Evolutionary conservation across 371 early-diverging fungal species (phyloP).

Genomic region (Mucor ambiguus): DNA sequence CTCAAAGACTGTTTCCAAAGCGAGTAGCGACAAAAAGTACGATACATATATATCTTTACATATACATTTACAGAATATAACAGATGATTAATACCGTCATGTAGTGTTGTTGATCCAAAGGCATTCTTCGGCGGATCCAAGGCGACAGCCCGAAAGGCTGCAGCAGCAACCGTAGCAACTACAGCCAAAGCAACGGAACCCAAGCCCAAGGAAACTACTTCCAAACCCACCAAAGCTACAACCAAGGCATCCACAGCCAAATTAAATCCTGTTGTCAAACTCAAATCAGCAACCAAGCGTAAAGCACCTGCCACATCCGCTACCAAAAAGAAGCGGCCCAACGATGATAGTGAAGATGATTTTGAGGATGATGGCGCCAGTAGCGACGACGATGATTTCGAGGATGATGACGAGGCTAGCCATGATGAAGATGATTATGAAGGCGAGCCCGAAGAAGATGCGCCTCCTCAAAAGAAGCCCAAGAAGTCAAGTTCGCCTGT

Average conservation of each 20-base stretch:
- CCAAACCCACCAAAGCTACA: not conserved
- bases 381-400: not conserved
- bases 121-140: slow-evolving; percentile 8
- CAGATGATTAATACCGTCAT: not conserved
- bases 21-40: not conserved
- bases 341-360: not conserved
- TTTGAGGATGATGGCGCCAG: slow-evolving; percentile 14
- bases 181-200: not conserved
- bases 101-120: slow-evolving; percentile 2
- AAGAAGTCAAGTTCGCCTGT: slow-evolving; percentile 32
- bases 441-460: slow-evolving; percentile 15
- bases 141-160: not conserved
- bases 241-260: not conserved
- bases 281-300: not conserved
- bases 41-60: not conserved
- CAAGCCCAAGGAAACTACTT: not conserved
- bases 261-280: not conserved
- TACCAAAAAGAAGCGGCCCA: not conserved
- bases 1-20: not conserved
- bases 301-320: not conserved
- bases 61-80: not conserved
- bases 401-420: slow-evolving; percentile 17
- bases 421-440: slow-evolving; percentile 25
- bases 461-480: not conserved
- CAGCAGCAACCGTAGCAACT: not conserved